Evolutionary conservation across 2,329 filamentous ascomycete genomes (phyloP).

Genomic region (Hawksworthiomyces lignivorus): DNA sequence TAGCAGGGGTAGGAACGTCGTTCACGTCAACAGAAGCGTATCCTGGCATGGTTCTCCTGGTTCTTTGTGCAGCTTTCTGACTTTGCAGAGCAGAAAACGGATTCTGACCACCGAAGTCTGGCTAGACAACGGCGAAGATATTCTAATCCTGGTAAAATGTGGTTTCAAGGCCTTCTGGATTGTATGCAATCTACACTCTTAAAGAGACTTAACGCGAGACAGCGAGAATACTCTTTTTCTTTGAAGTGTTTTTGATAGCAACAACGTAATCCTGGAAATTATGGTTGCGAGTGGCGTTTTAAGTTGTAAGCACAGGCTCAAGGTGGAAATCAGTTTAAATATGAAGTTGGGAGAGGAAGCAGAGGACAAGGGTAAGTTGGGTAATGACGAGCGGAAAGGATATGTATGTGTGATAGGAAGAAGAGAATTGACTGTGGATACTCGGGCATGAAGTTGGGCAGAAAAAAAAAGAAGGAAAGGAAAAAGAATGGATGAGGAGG

Average conservation of each 20-base stretch:
- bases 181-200: slow-evolving; percentile 4
- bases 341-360: too few relatives aligned
- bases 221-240: background rate
- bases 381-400: background rate
- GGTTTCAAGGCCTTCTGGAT: background rate
- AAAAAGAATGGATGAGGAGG: slow-evolving; percentile 17
- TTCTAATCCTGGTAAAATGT: slow-evolving; percentile 3
- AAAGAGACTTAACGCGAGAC: background rate
- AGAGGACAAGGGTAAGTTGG: background rate
- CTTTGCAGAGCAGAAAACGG: too few relatives aligned
- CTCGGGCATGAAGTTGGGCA: slow-evolving; percentile 25
- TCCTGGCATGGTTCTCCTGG: slow-evolving; percentile 38
- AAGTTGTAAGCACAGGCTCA: too few relatives aligned
- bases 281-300: background rate
- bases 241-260: too few relatives aligned
- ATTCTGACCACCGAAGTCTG: background rate
- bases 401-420: background rate
- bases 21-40: slow-evolving; percentile 50
- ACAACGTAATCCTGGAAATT: too few relatives aligned
- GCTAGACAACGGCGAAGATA: background rate
- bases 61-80: background rate
- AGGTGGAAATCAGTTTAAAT: too few relatives aligned
- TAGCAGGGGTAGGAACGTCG: slow-evolving; percentile 53
- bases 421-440: slow-evolving; percentile 8
- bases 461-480: slow-evolving; percentile 15